Conservation (phyloP, 768 basidiomycete genomes). For the Boletus huronensis region DNA sequence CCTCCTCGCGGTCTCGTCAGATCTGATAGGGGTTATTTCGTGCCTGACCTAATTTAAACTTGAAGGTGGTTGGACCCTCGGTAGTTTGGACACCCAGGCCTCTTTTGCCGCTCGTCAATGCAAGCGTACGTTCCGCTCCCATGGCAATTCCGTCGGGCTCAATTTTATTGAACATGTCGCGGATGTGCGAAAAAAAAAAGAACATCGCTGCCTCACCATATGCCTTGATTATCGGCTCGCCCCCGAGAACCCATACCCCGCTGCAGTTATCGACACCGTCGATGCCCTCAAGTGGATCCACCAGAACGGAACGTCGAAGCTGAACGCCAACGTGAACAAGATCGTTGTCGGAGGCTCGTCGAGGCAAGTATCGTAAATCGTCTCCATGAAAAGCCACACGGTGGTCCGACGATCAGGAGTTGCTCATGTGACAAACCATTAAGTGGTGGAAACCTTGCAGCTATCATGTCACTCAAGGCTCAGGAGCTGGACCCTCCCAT, state of each 20-base stretch:
- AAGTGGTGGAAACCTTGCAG: constrained; percentile 71
- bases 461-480: constrained; percentile 63
- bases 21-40: background rate
- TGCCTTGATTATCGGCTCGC: constrained; percentile 71
- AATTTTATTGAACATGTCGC: background rate
- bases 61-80: constrained; percentile 72
- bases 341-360: constrained; percentile 73
- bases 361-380: constrained; percentile 38
- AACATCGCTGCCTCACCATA: constrained; percentile 57
- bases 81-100: constrained; percentile 56
- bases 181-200: constrained; percentile 14
- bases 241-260: constrained; percentile 68
- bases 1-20: background rate
- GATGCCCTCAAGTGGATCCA: constrained; percentile 63
- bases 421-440: background rate
- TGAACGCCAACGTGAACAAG: constrained; percentile 47
- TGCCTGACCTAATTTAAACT: constrained; percentile 18
- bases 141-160: background rate
- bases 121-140: constrained; percentile 13
- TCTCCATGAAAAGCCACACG: background rate
- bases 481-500: constrained; percentile 45
- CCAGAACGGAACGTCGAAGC: constrained; percentile 40
- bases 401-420: background rate
- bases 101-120: constrained; percentile 42
- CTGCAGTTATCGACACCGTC: constrained; percentile 68